Evolutionary conservation across 176 grass and related monocot genomes (phyloP).

Genomic region (Chrysopogon serrulatus): DNA sequence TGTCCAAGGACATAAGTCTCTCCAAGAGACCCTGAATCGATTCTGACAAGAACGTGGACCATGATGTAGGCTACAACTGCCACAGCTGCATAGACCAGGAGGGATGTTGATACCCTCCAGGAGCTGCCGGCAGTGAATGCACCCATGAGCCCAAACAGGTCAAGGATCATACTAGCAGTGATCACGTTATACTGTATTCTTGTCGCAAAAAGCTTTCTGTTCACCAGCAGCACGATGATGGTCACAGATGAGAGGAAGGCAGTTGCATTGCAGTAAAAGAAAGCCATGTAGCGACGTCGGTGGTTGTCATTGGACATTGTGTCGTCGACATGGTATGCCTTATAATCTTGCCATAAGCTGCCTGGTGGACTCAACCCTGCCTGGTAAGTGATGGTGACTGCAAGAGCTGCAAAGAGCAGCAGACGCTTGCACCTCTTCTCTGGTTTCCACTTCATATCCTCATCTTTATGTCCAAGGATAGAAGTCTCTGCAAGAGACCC

Average conservation of each 20-base stretch:
- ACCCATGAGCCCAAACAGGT: too few species aligned
- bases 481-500: not conserved
- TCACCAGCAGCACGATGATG: not conserved
- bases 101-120: slow-evolving; percentile 39
- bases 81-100: not conserved
- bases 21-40: not conserved
- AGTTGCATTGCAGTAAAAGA: slow-evolving; percentile 47
- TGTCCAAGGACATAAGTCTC: not conserved
- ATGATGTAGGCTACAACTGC: slow-evolving; percentile 25
- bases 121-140: not conserved
- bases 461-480: not conserved
- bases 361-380: too few species aligned
- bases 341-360: slow-evolving; percentile 38
- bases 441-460: too few species aligned
- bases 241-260: slow-evolving; percentile 17
- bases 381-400: slow-evolving; percentile 36
- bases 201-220: slow-evolving; percentile 27
- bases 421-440: too few species aligned
- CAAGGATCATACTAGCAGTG: too few species aligned
- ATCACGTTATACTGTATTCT: not conserved
- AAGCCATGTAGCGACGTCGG: slow-evolving; percentile 23
- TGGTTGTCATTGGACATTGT: slow-evolving; percentile 33
- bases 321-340: not conserved
- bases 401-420: slow-evolving; percentile 33
- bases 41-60: slow-evolving; percentile 4